Percentiles rank a stretch among this genome's conserved stretches.
Conservation (phyloP, 768 basidiomycete genomes). For the Postia placenta region DNA sequence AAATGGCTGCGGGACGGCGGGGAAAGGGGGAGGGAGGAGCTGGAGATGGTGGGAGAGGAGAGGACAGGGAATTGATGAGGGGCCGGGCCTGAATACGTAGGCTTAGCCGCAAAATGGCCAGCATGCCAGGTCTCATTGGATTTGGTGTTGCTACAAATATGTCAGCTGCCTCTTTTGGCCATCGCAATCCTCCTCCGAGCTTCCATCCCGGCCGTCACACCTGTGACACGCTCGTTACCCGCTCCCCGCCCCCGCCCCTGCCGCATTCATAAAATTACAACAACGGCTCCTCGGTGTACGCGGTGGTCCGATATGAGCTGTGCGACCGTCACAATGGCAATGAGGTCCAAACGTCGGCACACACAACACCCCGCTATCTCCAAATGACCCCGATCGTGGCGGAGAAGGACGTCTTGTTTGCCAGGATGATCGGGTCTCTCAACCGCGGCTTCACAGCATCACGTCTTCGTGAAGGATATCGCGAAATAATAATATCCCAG, state of each 20-base stretch:
- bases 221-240: slow-evolving; percentile 3
- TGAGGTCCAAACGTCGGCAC: no score
- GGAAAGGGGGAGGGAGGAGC: slow-evolving; percentile 8
- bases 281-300: no score
- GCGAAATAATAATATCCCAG: no score
- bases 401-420: no score
- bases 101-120: slow-evolving; percentile 19
- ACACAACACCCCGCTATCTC: no score
- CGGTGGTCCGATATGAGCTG: no score
- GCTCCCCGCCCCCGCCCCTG: background rate
- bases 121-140: slow-evolving; percentile 20
- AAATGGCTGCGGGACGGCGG: slow-evolving; percentile 4
- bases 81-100: slow-evolving; percentile 17
- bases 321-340: no score
- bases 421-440: no score
- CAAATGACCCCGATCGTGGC: no score
- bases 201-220: slow-evolving; percentile 19
- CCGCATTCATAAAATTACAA: background rate
- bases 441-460: no score
- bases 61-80: slow-evolving; percentile 10
- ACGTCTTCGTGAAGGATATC: no score
- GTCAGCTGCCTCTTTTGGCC: slow-evolving; percentile 18
- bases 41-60: slow-evolving; percentile 1
- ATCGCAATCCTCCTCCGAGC: slow-evolving; percentile 13
- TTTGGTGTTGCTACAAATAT: slow-evolving; percentile 21